Percentiles rank a stretch among this genome's conserved stretches.
These are phyloP conservation scores for Vanrija sp. DNA, from an alignment of 1,284 basidiomycete species.

Conservation along the genomic window DNA sequence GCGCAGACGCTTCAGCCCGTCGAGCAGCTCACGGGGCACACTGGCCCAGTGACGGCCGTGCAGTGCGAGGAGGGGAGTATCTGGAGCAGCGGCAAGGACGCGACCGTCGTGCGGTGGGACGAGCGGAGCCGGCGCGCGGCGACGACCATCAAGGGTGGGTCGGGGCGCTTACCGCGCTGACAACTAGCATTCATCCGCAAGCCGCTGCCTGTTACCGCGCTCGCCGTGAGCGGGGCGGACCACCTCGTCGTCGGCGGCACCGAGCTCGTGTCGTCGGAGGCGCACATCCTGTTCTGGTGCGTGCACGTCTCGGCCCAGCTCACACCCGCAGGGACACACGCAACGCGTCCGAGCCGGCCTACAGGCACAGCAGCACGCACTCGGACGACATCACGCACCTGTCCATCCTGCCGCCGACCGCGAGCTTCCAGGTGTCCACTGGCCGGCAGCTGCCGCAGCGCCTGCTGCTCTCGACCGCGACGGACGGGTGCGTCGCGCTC, in stretches of 20 bases:
- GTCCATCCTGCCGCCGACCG: slow-evolving; percentile 47
- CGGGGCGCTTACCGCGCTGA: not conserved
- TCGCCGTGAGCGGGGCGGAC: slow-evolving; percentile 39
- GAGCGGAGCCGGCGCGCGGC: slow-evolving; percentile 36
- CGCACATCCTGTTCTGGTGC: slow-evolving; percentile 51
- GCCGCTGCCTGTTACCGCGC: slow-evolving; percentile 41
- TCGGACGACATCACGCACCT: slow-evolving; percentile 54
- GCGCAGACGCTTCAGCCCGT: slow-evolving; percentile 40
- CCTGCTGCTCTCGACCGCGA: slow-evolving; percentile 50
- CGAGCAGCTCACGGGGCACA: slow-evolving; percentile 35
- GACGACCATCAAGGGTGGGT: slow-evolving; percentile 41
- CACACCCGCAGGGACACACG: slow-evolving; percentile 45
- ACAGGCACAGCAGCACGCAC: slow-evolving; percentile 52
- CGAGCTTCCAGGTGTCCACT: slow-evolving; percentile 21
- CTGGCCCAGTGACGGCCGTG: slow-evolving; percentile 30
- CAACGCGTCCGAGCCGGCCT: slow-evolving; percentile 39
- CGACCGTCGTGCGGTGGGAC: slow-evolving; percentile 44
- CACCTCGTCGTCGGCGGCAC: slow-evolving; percentile 51
- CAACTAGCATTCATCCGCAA: slow-evolving; percentile 40
- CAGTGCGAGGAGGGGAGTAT: slow-evolving; percentile 28
- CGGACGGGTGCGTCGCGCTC: slow-evolving; percentile 52
- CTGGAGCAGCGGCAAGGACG: slow-evolving; percentile 45
- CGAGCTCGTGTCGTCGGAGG: slow-evolving; percentile 50
- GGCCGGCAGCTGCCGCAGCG: slow-evolving; percentile 21
- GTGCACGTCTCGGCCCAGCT: not conserved